Evolutionary conservation across 1,139 yeast genomes (phyloP).

Genomic region (Hansenula sp.): DNA sequence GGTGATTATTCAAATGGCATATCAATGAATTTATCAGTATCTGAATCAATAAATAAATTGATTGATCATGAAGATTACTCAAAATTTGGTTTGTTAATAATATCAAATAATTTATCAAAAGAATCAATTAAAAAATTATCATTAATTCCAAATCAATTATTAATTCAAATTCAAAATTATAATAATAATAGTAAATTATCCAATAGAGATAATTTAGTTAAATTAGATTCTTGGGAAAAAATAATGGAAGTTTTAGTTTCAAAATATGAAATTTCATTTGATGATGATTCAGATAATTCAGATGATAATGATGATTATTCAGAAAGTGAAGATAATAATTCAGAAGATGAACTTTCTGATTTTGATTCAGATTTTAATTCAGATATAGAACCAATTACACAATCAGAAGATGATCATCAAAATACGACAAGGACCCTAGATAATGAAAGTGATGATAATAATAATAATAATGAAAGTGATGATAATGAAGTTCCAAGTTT

Average conservation of each 20-base stretch:
- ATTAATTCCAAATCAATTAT: conserved; percentile 9
- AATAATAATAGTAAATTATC: neutral
- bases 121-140: conserved; percentile 6
- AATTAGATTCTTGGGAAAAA: conserved; percentile 17
- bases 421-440: too few relatives aligned
- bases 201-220: neutral
- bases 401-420: conserved; percentile 1
- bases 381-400: conserved; percentile 3
- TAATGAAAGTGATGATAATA: neutral
- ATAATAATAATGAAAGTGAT: conserved; percentile 2
- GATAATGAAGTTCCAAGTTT: neutral
- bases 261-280: conserved; percentile 12
- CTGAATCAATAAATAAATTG: too few relatives aligned
- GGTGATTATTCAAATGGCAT: conserved; percentile 4
- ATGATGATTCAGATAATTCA: conserved; percentile 5
- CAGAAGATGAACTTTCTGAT: conserved; percentile 16
- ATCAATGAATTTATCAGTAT: neutral
- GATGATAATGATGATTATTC: neutral
- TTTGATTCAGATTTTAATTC: conserved; percentile 12
- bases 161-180: conserved; percentile 4
- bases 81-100: conserved; percentile 3
- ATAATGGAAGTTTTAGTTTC: conserved; percentile 19
- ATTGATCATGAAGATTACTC: too few relatives aligned
- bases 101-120: conserved; percentile 7
- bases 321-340: conserved; percentile 8